Percentiles rank a stretch among this genome's conserved stretches.
Evolutionary conservation across 768 basidiomycete species (phyloP).

Genomic region (Cantharellus anzutake): DNA sequence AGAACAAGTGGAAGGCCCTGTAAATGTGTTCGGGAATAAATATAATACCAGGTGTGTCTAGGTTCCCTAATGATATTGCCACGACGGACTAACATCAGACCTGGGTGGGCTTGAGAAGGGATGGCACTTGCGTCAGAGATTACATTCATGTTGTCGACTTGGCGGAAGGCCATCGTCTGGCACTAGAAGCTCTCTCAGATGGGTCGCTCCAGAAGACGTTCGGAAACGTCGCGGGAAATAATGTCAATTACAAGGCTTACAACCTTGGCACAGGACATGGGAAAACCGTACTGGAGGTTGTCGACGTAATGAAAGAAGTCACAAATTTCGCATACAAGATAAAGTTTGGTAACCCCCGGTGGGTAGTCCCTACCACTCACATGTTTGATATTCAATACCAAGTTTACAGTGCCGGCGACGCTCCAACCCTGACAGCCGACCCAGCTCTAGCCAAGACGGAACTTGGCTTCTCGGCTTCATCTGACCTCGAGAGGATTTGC

Average conservation of each 20-base stretch:
- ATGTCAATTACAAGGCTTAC: conserved; percentile 68
- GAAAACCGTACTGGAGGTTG: conserved; percentile 81
- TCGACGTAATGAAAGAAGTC: conserved; percentile 85
- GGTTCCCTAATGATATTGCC: background rate
- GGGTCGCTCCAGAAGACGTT: conserved; percentile 28
- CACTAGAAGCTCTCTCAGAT: conserved; percentile 63
- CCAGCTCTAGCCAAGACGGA: conserved; percentile 81
- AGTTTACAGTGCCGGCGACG: conserved; percentile 63
- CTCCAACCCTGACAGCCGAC: conserved; percentile 90
- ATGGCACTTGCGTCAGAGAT: conserved; percentile 96
- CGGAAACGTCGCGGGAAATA: conserved; percentile 25
- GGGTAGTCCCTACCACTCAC: background rate
- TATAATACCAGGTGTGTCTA: conserved; percentile 72
- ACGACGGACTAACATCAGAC: too few species aligned
- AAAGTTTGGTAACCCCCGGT: conserved; percentile 30
- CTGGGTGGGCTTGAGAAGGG: conserved; percentile 29
- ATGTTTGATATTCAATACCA: background rate
- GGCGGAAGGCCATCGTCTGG: conserved; percentile 82
- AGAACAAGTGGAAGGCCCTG: conserved; percentile 55
- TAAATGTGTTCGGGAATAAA: conserved; percentile 88
- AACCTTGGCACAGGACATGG: conserved; percentile 91
- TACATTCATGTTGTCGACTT: conserved; percentile 88
- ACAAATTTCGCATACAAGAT: conserved; percentile 78
- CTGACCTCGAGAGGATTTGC: conserved; percentile 82
- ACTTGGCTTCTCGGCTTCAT: conserved; percentile 74